Evolutionary conservation across 192 early-diverging fungal species (phyloP), one percentile per base, ranked within the genome.

Genomic region (Mortierella antarctica): DNA sequence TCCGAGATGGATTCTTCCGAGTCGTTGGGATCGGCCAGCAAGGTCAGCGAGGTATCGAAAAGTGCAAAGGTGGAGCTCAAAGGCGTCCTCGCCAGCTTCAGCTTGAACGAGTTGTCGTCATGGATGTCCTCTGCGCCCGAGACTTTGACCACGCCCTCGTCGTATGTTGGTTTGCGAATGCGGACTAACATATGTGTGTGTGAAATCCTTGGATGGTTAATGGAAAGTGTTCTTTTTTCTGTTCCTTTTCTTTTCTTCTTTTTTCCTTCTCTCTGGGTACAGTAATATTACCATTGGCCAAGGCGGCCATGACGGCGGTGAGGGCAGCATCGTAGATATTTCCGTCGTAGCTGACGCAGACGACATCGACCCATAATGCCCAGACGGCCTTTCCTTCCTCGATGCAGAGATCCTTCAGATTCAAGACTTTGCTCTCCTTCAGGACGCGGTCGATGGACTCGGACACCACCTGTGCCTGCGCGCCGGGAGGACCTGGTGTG

Each of bases 301-400:
- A 82, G 0, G 97, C 95, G n/a, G 93, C 88, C 44, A 90, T 77
- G 20, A 98, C 74, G 7, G 95, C 93, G 41, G 92, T 57, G 18
- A 99, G 57, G 21, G 92, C 91, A 2, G 96, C 95, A 82, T 99
- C 97, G 67, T 96, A 52, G 0, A 95, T 88, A 73, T 95, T 95
- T 20, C 97, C 97, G 71, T 96, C 96, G 74, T 96, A 93, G 65
- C 93, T 92, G 40, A 99, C 67, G 67, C 95, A 97, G 40, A 97
- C 91, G 54, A 97, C 91, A 81, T 99, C 97, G 7, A 91, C 91
- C 58, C 94, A 92, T 41, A 98, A 83, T 39, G 91, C 87, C 97
- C 96, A 99, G 18, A 89, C 94, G 7, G 93, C 95, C 57, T 90
- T 86, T 40, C 92, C 92, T 12, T 83, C 73, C 71, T 92, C 93